Base-by-base conservation (phyloP, 345 rosid species). In the Lepidium aucheri region DNA sequence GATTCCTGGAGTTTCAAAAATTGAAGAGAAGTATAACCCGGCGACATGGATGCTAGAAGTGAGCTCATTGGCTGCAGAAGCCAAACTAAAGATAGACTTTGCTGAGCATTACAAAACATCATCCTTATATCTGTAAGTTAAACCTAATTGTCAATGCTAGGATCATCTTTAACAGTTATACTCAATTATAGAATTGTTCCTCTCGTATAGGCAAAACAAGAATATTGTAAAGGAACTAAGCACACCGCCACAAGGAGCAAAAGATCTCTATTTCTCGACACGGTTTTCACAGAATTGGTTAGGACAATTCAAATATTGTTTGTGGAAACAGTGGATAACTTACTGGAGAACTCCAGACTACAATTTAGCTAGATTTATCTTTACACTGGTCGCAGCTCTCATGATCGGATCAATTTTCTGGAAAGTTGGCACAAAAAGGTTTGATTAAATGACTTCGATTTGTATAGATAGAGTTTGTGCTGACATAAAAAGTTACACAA, bases 11-110 rank as follows among this genome's bases (percentile, higher is more conserved):
- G 81, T 83, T 10, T 82, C 85, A 2, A 80, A 73, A 56, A 90
- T 87, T 16, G 86, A 81, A 57, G 92, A 84, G 0, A 86, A 82
- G 72, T 82, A 84, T 70, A 90, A 87, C 68, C 97, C 92, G 0
- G 97, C 97, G 0, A 87, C 95, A 40, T 87, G 95, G 95, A 87
- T 87, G 95, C 79, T 87, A 26, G 95, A 87, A 88, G 97, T 86
- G 69, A 90, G 89, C 76, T 86, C 95, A n/a, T 36, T 76, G 7
- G 87, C 97, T 22, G 84, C 83, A 17, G 97, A 90, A 76, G 69
- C 78, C 1, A 75, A 82, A 32, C 87, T 90, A 13, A 79, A 78
- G 60, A 79, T 83, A 20, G 95, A 90, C 76, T 90, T 90, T 60
- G 89, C 92, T n/a, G 87, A 87, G 34, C 43, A 78, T 63, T 83